Conservation (phyloP, 192 early-diverging fungal genomes). For the Linnemannia elongata region DNA sequence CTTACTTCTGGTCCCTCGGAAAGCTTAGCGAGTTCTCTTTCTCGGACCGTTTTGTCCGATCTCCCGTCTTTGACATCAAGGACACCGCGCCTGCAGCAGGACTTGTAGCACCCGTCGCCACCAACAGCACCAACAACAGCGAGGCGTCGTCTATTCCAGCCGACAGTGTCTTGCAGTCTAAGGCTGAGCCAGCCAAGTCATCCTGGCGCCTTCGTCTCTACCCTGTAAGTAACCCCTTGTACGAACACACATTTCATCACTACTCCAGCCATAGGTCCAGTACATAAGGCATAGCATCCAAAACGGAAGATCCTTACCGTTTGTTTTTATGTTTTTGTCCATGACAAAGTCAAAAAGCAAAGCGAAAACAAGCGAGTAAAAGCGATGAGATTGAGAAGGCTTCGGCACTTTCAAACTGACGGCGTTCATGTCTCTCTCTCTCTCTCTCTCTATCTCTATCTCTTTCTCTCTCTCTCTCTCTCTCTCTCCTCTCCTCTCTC, state of each 20-base stretch:
- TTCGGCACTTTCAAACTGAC: constrained; percentile 40
- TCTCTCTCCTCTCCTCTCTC: background rate
- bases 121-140: background rate
- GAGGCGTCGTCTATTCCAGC: background rate
- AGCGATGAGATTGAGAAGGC: constrained; percentile 19
- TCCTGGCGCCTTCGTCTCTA: constrained; percentile 53
- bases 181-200: background rate
- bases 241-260: too few relatives aligned
- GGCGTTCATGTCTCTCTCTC: constrained; percentile 30
- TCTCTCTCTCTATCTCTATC: background rate
- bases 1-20: constrained; percentile 48
- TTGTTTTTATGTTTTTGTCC: background rate
- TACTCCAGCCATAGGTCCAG: background rate
- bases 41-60: constrained; percentile 54
- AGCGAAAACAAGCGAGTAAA: background rate
- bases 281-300: too few relatives aligned
- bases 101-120: background rate
- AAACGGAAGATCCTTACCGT: too few relatives aligned
- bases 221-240: constrained; percentile 24
- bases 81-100: constrained; percentile 6
- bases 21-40: constrained; percentile 56
- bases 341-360: constrained; percentile 1
- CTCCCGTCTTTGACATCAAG: constrained; percentile 37
- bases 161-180: background rate
- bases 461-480: background rate